phyloP scores from a whole-genome alignment of 352 stramenopile species.

The Pythium sp. region DNA sequence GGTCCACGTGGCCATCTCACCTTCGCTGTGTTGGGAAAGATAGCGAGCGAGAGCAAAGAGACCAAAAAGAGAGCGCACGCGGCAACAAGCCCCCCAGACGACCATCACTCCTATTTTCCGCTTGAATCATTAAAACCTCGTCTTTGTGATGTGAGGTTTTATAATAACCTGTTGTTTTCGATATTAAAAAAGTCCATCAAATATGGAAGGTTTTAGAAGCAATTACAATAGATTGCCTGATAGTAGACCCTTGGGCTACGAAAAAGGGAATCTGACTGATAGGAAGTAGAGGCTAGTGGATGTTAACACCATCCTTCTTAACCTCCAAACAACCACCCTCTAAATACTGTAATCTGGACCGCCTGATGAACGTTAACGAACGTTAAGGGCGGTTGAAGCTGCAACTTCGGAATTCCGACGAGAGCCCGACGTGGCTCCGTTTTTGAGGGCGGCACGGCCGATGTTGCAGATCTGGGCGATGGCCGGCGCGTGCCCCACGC shows the following conservation, averaged over 20 bases:
- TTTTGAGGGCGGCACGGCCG: neutral
- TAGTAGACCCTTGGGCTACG: neutral
- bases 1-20: constrained; percentile 18
- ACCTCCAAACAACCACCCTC: neutral
- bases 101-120: neutral
- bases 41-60: constrained; percentile 18
- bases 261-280: neutral
- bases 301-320: neutral
- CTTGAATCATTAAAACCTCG: constrained; percentile 1
- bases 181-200: neutral
- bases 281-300: neutral
- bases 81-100: neutral
- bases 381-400: constrained; percentile 15
- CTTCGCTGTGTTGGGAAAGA: constrained; percentile 20
- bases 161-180: neutral
- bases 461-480: neutral
- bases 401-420: constrained; percentile 10
- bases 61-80: neutral
- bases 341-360: neutral
- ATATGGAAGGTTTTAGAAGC: neutral
- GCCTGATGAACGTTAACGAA: neutral
- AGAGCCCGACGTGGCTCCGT: constrained; percentile 13
- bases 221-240: neutral
- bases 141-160: neutral
- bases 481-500: constrained; percentile 5